Percentiles rank a stretch among this genome's conserved stretches.
Conservation (phyloP, 345 rosid species). For the Streptanthus diversifolius region DNA sequence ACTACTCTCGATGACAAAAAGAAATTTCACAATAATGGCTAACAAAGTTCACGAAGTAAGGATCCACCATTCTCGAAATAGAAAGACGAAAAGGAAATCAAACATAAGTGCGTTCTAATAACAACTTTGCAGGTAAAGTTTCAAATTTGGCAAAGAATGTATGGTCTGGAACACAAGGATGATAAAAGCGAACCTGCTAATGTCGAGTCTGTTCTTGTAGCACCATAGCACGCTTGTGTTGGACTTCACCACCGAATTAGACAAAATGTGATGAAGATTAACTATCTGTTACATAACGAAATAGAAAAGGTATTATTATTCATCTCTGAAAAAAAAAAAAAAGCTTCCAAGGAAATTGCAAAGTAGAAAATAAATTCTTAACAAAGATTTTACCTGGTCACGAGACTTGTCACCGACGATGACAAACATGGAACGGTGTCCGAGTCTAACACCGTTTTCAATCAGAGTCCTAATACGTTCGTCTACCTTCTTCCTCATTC, state of each 20-base stretch:
- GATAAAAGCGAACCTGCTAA: constrained; percentile 71
- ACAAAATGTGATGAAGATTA: constrained; percentile 80
- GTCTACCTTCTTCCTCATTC: constrained; percentile 96
- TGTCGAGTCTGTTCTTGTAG: constrained; percentile 86
- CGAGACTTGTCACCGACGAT: constrained; percentile 94
- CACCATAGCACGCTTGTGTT: constrained; percentile 85
- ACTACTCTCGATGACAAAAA: not conserved
- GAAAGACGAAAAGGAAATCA: not conserved
- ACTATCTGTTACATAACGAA: constrained; percentile 54
- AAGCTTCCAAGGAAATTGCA: not conserved
- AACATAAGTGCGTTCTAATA: not conserved
- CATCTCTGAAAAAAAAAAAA: not conserved
- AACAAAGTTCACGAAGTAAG: not conserved
- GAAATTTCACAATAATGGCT: not conserved
- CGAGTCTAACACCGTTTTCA: constrained; percentile 81
- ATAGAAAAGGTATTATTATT: not conserved
- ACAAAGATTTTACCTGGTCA: constrained; percentile 34
- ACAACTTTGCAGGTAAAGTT: not conserved
- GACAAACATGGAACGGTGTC: constrained; percentile 89
- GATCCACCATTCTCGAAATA: not conserved
- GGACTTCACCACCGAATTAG: constrained; percentile 67
- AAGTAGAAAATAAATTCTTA: constrained; percentile 23
- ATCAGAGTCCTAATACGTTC: constrained; percentile 87
- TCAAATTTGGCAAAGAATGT: not conserved
- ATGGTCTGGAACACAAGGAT: not conserved